Evolutionary conservation across 345 rosid species (phyloP).

Genomic region (Sisymbrium altissimum): DNA sequence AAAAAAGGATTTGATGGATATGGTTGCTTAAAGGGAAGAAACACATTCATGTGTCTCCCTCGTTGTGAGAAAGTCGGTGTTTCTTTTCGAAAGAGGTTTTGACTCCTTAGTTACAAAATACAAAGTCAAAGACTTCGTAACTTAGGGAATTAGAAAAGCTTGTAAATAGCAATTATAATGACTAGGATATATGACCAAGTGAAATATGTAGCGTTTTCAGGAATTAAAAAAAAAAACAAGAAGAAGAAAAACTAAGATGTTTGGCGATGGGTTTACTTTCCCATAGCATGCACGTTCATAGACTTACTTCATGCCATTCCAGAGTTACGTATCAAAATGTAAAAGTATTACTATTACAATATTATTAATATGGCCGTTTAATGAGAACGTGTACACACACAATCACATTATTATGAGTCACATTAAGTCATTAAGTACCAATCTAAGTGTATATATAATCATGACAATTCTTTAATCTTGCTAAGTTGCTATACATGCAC

Average conservation of each 20-base stretch:
- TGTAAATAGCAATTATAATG: neutral
- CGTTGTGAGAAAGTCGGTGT: conserved; percentile 11
- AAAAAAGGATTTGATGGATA: neutral
- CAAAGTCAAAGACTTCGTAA: conserved; percentile 20
- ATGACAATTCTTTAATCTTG: neutral
- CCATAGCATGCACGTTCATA: conserved; percentile 6
- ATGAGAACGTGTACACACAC: conserved; percentile 1
- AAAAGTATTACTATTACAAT: conserved; percentile 13
- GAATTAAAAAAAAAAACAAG: no score
- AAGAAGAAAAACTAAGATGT: no score
- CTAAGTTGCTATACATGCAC: neutral
- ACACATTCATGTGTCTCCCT: conserved; percentile 11
- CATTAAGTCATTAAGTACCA: neutral
- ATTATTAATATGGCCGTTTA: neutral
- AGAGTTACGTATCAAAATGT: conserved; percentile 25
- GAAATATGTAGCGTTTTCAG: conserved; percentile 6
- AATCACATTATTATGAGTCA: neutral
- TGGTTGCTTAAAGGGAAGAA: conserved; percentile 31
- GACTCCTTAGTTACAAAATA: neutral
- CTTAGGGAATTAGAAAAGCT: conserved; percentile 10
- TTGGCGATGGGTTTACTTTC: neutral
- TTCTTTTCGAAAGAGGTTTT: neutral
- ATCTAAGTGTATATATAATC: neutral
- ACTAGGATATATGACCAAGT: conserved; percentile 1
- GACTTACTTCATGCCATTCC: conserved; percentile 9